Base-by-base conservation (phyloP, 1,284 basidiomycete genomes). In the Tilletia caries region DNA sequence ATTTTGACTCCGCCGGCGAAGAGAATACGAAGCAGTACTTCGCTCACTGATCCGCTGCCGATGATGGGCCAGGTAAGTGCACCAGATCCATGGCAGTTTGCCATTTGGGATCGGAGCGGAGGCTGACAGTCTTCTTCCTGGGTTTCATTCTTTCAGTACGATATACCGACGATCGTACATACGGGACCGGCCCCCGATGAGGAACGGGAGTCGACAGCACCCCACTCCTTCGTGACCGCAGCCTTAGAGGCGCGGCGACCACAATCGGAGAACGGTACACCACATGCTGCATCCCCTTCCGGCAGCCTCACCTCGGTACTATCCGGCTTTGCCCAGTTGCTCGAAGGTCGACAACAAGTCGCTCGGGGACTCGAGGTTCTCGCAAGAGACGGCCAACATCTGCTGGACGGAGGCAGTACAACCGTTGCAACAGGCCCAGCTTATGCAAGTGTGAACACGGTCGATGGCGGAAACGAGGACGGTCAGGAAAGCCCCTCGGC, bases 251-350 rank as follows among this genome's bases (percentile, higher is more conserved):
- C 15, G 37, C 10, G 15, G 10, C 37, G 10, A 41, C 37, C 15
- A 41, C 15, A 6, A 41, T 41, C 37, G 10, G 8, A 6, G 15
- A 41, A 41, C 15, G 52, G 23, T 23, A 5, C 6, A 3, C 46
- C 46, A 4, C 46, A 50, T 5, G 20, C 6, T 20, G 5, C 5
- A 25, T 23, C 25, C 6, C 29, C 23, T 5, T 20, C 58, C 3
- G 29, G 32, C 12, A n/a, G 32, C 23, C 58, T 62, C 32, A 29
- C 32, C 32, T n/a, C 58, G 29, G 15, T 62, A 6, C 33, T 62
- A 15, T 62, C 58, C 58, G n/a, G 34, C 32, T 62, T 62, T 62
- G 58, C 58, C 10, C 29, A 33, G 32, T 20, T 62, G 58, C 58
- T 62, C 32, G 58, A 62, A 18, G 58, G 58, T 10, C 58, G 58